Evolutionary conservation across 2,329 filamentous ascomycete species (phyloP).

Genomic region (Sporothrix humicola): DNA sequence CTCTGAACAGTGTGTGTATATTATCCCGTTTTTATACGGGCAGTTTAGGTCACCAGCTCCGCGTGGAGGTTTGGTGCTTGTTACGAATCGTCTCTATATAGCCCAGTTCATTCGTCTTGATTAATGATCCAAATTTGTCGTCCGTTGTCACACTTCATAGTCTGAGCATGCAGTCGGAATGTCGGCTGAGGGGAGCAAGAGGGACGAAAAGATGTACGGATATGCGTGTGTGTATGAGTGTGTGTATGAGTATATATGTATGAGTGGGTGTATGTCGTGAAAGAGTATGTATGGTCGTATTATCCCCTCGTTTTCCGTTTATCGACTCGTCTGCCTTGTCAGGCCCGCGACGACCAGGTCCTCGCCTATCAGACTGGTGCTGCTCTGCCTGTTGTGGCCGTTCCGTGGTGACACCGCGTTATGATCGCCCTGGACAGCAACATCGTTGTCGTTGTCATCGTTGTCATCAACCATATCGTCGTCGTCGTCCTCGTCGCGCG

Average conservation of each 20-base stretch:
- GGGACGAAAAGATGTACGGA: not conserved
- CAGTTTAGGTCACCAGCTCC: not conserved
- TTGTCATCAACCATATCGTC: conserved; percentile 44
- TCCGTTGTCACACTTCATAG: not conserved
- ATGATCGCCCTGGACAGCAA: not conserved
- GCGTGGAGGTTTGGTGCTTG: not conserved
- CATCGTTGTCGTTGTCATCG: conserved; percentile 43
- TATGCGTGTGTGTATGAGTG: not conserved
- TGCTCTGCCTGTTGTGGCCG: conserved; percentile 31
- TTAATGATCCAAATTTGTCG: conserved; percentile 1
- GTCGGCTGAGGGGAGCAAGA: too few species aligned
- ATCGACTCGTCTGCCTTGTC: conserved; percentile 18
- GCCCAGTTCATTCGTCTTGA: not conserved
- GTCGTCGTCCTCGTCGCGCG: conserved; percentile 41
- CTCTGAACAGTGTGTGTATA: not conserved
- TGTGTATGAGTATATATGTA: not conserved
- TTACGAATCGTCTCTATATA: not conserved
- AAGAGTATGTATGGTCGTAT: too few species aligned
- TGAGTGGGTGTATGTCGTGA: not conserved
- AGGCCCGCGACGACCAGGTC: conserved; percentile 34
- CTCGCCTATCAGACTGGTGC: conserved; percentile 34
- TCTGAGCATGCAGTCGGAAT: not conserved
- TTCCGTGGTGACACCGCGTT: not conserved
- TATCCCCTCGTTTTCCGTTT: not conserved
- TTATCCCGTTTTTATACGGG: conserved; percentile 3